phyloP scores from a whole-genome alignment of 2,329 filamentous ascomycete genomes.

The Annulohypoxylon truncatum region DNA sequence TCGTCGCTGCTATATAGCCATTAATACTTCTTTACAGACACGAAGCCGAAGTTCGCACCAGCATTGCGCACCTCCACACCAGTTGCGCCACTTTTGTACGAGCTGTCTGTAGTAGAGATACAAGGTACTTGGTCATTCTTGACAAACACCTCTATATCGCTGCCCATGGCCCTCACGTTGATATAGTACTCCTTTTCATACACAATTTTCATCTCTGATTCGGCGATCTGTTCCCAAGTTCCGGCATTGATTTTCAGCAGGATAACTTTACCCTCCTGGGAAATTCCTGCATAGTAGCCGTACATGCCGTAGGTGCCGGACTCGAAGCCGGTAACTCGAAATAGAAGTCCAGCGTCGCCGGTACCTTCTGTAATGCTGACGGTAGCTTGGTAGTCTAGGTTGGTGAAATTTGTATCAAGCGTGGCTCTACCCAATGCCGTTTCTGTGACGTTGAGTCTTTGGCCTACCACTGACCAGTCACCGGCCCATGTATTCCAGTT shows the following conservation, averaged over 20 bases:
- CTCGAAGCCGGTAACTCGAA: slow-evolving; percentile 47
- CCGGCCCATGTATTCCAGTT: slow-evolving; percentile 51
- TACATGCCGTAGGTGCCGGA: slow-evolving; percentile 41
- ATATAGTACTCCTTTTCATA: slow-evolving; percentile 39
- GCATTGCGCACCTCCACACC: slow-evolving; percentile 44
- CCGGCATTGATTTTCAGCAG: slow-evolving; percentile 43
- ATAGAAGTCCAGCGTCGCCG: slow-evolving; percentile 52
- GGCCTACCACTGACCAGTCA: slow-evolving; percentile 45
- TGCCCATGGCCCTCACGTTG: slow-evolving; percentile 44
- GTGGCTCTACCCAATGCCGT: slow-evolving; percentile 44
- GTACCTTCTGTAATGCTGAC: slow-evolving; percentile 36
- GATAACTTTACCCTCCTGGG: slow-evolving; percentile 37
- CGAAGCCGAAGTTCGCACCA: slow-evolving; percentile 43
- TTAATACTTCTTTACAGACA: slow-evolving; percentile 45
- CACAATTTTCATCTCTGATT: slow-evolving; percentile 13
- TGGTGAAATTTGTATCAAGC: slow-evolving; percentile 54
- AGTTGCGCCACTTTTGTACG: slow-evolving; percentile 42
- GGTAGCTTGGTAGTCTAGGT: slow-evolving; percentile 50
- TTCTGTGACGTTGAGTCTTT: slow-evolving; percentile 43
- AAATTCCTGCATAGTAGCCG: slow-evolving; percentile 48
- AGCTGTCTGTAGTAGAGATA: slow-evolving; percentile 39
- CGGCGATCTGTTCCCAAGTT: slow-evolving; percentile 31
- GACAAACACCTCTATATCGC: slow-evolving; percentile 47
- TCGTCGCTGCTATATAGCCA: too few species aligned
- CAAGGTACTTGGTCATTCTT: slow-evolving; percentile 40